Conservation (phyloP, 768 basidiomycete species). For the Kwoniella sp. region DNA sequence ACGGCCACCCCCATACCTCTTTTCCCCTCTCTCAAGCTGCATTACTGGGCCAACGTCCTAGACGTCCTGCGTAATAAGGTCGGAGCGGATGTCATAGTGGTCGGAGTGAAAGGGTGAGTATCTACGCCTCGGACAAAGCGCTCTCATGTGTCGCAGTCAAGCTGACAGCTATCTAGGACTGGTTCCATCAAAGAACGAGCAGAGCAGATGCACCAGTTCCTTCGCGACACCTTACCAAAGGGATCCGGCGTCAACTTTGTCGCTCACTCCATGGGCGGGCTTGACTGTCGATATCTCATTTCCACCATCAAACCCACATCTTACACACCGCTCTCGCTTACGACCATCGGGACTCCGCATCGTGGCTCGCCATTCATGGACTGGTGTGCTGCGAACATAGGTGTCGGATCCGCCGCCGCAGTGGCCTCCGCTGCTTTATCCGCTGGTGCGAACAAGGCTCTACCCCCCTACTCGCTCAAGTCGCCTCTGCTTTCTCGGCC, state of each 20-base stretch:
- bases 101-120: slow-evolving; percentile 82
- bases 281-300: slow-evolving; percentile 90
- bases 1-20: slow-evolving; percentile 70
- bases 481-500: slow-evolving; percentile 52
- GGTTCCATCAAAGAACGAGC: slow-evolving; percentile 83
- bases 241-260: slow-evolving; percentile 86
- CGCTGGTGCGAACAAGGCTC: slow-evolving; percentile 22
- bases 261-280: slow-evolving; percentile 96
- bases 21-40: slow-evolving; percentile 76
- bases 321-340: slow-evolving; percentile 82
- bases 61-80: slow-evolving; percentile 71
- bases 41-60: slow-evolving; percentile 91
- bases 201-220: slow-evolving; percentile 65
- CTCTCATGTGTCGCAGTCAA: slow-evolving; percentile 1
- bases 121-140: neutral
- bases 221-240: slow-evolving; percentile 59
- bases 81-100: slow-evolving; percentile 92
- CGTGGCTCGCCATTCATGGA: slow-evolving; percentile 98
- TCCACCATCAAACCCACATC: slow-evolving; percentile 73
- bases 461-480: slow-evolving; percentile 54
- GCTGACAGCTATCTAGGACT: slow-evolving; percentile 62
- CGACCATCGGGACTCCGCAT: slow-evolving; percentile 87
- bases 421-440: slow-evolving; percentile 36
- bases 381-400: slow-evolving; percentile 95
- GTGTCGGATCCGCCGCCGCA: slow-evolving; percentile 60